phyloP scores from a whole-genome alignment of 768 basidiomycete species.

The Rhodotorula toruloides region DNA sequence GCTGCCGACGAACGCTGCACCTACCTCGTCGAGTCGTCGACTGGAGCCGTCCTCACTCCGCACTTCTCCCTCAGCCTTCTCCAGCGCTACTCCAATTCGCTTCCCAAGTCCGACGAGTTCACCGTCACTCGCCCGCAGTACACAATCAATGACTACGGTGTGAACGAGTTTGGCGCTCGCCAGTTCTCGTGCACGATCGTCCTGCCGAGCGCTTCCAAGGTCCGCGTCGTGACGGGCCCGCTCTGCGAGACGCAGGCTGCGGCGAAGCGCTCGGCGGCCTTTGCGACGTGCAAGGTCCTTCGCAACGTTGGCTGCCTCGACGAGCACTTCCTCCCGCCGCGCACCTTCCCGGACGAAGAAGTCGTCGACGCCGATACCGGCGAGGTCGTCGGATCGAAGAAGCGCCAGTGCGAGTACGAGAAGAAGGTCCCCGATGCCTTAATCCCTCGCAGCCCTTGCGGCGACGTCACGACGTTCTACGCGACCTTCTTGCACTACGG shows the following conservation, averaged over 20 bases:
- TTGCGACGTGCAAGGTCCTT: constrained; percentile 10
- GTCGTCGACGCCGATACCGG: constrained; percentile 2
- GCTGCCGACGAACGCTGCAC: constrained; percentile 1
- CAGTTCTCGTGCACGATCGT: background rate
- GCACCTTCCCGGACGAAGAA: background rate
- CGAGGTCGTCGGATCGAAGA: background rate
- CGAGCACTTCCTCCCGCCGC: constrained; percentile 12
- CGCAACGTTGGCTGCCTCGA: constrained; percentile 3
- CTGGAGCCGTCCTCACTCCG: constrained; percentile 10
- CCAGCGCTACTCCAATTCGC: constrained; percentile 3
- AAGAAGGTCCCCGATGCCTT: background rate
- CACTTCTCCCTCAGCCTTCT: constrained; percentile 11
- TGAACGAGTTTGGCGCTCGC: background rate
- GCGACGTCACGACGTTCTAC: background rate
- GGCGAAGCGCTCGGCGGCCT: constrained; percentile 11
- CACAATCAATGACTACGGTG: background rate
- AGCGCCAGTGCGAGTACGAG: constrained; percentile 17
- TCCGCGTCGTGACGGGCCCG: background rate
- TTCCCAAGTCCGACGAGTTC: constrained; percentile 21
- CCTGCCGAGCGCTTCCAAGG: background rate
- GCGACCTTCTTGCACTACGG: constrained; percentile 5
- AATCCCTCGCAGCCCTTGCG: background rate
- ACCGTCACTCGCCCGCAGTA: background rate
- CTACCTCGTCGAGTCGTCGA: constrained; percentile 1
- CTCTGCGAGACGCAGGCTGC: background rate